Percentiles rank a stretch among this genome's conserved stretches.
Conservation (phyloP, 345 rosid genomes). For the Erucastrum elatum region DNA sequence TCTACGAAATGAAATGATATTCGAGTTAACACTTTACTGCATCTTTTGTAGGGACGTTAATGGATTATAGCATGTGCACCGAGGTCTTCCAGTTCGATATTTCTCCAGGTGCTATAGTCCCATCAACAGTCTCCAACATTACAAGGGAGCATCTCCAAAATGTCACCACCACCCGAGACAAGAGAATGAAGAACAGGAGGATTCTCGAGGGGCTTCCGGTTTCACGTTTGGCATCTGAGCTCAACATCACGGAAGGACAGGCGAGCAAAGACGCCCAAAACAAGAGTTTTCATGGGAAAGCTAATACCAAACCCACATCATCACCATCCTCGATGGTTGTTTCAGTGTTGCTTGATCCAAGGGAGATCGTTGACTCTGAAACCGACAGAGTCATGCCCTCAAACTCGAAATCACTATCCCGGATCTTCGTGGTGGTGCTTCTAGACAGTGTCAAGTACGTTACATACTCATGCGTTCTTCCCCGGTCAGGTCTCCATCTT, state of each 20-base stretch:
- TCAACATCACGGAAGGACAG: conserved; percentile 50
- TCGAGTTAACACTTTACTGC: background rate
- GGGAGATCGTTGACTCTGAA: conserved; percentile 72
- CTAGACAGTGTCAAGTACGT: conserved; percentile 87
- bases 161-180: conserved; percentile 43
- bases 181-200: conserved; percentile 65
- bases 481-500: conserved; percentile 61
- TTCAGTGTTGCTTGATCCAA: conserved; percentile 88
- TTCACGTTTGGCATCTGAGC: conserved; percentile 53
- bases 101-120: conserved; percentile 68
- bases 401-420: conserved; percentile 59
- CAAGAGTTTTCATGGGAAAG: conserved; percentile 48
- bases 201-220: conserved; percentile 57
- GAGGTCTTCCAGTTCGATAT: conserved; percentile 92
- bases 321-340: conserved; percentile 82
- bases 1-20: background rate
- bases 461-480: conserved; percentile 90
- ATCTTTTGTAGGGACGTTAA: conserved; percentile 60
- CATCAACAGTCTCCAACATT: conserved; percentile 61
- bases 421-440: conserved; percentile 94
- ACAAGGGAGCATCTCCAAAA: conserved; percentile 49
- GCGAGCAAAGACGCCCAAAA: conserved; percentile 41
- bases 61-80: conserved; percentile 91
- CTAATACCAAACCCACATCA: conserved; percentile 41
- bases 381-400: conserved; percentile 56